Conservation (phyloP, 2,329 filamentous ascomycete genomes). For the Pseudodiploospora longispora region DNA sequence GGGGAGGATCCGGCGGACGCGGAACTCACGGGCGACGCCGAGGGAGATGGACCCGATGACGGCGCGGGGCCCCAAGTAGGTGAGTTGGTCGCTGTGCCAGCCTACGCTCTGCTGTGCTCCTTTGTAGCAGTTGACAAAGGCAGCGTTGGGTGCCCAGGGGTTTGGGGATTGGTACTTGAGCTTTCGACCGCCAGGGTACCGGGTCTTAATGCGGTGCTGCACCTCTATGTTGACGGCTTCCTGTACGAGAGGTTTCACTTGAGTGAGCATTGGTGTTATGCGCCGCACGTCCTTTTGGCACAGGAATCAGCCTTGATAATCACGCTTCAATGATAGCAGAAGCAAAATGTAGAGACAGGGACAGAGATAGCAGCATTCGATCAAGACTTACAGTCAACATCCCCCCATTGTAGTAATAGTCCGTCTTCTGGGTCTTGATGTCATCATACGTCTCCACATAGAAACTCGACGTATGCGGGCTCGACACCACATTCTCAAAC, state of each 20-base stretch:
- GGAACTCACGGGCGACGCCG: constrained; percentile 88
- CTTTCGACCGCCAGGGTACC: constrained; percentile 63
- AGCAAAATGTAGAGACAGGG: too few relatives aligned
- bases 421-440: constrained; percentile 58
- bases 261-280: constrained; percentile 65
- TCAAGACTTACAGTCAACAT: constrained; percentile 46
- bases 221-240: constrained; percentile 71
- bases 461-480: constrained; percentile 75
- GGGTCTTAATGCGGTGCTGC: constrained; percentile 56
- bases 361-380: too few relatives aligned
- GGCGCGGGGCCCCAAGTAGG: constrained; percentile 81
- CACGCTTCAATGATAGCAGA: neutral
- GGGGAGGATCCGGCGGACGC: constrained; percentile 68
- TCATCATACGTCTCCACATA: constrained; percentile 72
- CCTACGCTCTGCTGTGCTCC: constrained; percentile 77
- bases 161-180: constrained; percentile 67
- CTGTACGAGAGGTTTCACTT: constrained; percentile 62
- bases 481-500: constrained; percentile 79
- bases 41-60: constrained; percentile 86
- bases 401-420: constrained; percentile 81
- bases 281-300: constrained; percentile 58
- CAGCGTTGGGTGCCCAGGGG: constrained; percentile 77
- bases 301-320: neutral
- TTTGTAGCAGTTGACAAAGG: constrained; percentile 90
- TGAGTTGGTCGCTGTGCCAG: constrained; percentile 87